These are phyloP conservation scores for Sanghuangporus sanghuang DNA, from an alignment of 1,284 basidiomycete genomes.

Conservation along the genomic window DNA sequence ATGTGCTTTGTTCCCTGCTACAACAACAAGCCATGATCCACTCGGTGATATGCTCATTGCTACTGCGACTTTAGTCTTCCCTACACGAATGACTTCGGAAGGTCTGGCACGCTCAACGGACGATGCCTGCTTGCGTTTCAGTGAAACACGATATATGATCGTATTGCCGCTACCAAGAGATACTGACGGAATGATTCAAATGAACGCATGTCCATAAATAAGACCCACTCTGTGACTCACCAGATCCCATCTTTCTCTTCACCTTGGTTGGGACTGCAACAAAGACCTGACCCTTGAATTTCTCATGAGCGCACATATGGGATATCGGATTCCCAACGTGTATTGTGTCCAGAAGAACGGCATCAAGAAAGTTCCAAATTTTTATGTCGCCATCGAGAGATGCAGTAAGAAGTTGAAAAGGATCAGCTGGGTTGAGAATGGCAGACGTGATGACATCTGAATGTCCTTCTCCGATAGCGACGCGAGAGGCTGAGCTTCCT, in stretches of 20 bases:
- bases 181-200: background rate
- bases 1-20: slow-evolving; percentile 79
- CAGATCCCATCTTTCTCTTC: slow-evolving; percentile 32
- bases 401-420: slow-evolving; percentile 85
- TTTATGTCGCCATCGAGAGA: slow-evolving; percentile 82
- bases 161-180: slow-evolving; percentile 41
- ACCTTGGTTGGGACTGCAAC: slow-evolving; percentile 41
- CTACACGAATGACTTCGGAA: slow-evolving; percentile 49
- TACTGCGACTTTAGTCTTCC: slow-evolving; percentile 63
- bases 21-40: slow-evolving; percentile 79
- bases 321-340: slow-evolving; percentile 68
- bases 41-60: slow-evolving; percentile 71
- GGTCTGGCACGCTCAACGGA: slow-evolving; percentile 42
- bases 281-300: slow-evolving; percentile 65
- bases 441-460: slow-evolving; percentile 68
- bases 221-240: slow-evolving; percentile 2
- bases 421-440: slow-evolving; percentile 79
- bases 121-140: slow-evolving; percentile 44
- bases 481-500: slow-evolving; percentile 33
- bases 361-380: slow-evolving; percentile 94
- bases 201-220: slow-evolving; percentile 18
- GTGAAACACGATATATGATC: slow-evolving; percentile 53
- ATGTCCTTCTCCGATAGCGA: slow-evolving; percentile 34
- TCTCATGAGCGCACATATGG: slow-evolving; percentile 64
- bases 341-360: slow-evolving; percentile 71